phyloP scores from a whole-genome alignment of 202 grass and related monocot species.

The Schoenoplectus triqueter region DNA sequence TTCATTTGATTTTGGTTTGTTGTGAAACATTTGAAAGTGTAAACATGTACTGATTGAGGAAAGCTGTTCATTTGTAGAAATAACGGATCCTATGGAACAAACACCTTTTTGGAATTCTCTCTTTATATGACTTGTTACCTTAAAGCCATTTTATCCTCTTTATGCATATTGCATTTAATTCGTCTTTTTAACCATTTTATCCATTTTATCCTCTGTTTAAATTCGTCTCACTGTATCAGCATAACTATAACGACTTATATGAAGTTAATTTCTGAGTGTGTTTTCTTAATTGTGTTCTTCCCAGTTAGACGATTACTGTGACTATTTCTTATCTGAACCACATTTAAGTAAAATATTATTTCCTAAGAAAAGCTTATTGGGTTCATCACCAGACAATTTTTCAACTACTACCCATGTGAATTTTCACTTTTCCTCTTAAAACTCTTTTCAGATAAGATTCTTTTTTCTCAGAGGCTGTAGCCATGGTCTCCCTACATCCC shows the following conservation, averaged over 20 bases:
- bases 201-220: not conserved
- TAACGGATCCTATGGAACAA: not conserved
- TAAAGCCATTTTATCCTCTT: not conserved
- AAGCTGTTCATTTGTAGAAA: conserved; percentile 14
- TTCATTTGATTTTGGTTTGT: not conserved
- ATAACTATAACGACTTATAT: not conserved
- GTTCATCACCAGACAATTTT: conserved; percentile 49
- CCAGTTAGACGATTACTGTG: not conserved
- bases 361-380: conserved; percentile 41
- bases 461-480: conserved; percentile 55
- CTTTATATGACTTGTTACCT: not conserved
- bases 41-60: conserved; percentile 17
- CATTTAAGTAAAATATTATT: conserved; percentile 26
- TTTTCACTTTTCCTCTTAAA: conserved; percentile 27
- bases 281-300: not conserved
- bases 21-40: not conserved
- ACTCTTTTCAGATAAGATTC: conserved; percentile 66
- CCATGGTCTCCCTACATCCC: conserved; percentile 72
- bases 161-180: conserved; percentile 35
- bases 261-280: not conserved
- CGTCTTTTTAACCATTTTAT: not conserved
- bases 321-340: conserved; percentile 7
- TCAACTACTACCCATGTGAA: conserved; percentile 42
- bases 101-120: not conserved
- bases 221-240: not conserved